Evolutionary conservation across 495 filamentous ascomycete species (phyloP).

Genomic region (Podospora australis): DNA sequence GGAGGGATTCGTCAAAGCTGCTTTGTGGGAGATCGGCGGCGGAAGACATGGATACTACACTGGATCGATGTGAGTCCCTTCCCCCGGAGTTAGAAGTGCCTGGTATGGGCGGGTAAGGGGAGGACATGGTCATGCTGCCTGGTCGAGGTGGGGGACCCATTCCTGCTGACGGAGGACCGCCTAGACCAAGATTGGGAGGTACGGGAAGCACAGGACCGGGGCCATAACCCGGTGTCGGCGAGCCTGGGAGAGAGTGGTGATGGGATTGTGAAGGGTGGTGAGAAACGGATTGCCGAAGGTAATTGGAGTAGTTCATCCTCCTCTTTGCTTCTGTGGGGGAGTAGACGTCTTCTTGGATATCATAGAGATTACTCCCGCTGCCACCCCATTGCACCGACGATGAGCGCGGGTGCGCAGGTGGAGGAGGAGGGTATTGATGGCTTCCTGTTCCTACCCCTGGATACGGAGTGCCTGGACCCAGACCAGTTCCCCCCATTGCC

Average conservation of each 20-base stretch:
- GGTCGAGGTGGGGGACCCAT: conserved; percentile 8
- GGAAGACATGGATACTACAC: too few relatives aligned
- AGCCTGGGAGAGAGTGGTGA: neutral
- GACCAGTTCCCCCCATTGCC: too few relatives aligned
- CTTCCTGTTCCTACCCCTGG: conserved; percentile 22
- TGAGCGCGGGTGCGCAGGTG: conserved; percentile 12
- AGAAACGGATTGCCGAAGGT: conserved; percentile 10
- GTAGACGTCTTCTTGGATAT: conserved; percentile 27
- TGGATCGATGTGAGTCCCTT: too few relatives aligned
- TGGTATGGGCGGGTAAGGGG: too few relatives aligned
- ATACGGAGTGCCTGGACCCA: too few relatives aligned
- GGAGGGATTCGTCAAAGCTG: conserved; percentile 38
- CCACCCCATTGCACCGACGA: conserved; percentile 5
- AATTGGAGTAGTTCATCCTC: conserved; percentile 35
- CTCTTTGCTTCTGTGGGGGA: conserved; percentile 52
- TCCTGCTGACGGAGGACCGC: neutral
- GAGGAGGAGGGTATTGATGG: conserved; percentile 11
- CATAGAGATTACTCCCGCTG: conserved; percentile 8
- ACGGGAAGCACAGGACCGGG: conserved; percentile 3
- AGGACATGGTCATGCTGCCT: neutral
- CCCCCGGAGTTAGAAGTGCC: too few relatives aligned
- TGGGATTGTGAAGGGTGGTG: conserved; percentile 12
- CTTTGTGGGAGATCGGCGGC: neutral
- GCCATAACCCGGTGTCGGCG: conserved; percentile 7
- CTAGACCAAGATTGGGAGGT: neutral